Evolutionary conservation across 129 eudicot genomes (phyloP).

Genomic region (Solidago caesia): DNA sequence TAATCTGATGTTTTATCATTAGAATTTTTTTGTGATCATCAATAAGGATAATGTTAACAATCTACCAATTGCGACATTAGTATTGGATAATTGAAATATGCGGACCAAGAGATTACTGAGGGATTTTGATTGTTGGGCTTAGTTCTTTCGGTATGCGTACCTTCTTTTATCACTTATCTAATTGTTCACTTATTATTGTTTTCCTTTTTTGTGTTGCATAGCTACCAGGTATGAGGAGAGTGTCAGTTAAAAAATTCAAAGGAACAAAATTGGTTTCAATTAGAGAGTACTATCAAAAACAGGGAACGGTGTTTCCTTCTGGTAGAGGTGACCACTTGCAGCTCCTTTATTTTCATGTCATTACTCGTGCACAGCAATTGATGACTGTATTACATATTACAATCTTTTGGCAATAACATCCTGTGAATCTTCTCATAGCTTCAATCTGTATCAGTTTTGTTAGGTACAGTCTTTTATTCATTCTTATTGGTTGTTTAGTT

Average conservation of each 20-base stretch:
- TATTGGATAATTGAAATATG: background rate
- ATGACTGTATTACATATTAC: background rate
- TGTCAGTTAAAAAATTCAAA: slow-evolving; percentile 38
- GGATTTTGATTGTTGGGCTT: slow-evolving; percentile 1
- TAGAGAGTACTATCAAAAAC: slow-evolving; percentile 46
- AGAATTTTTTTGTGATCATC: background rate
- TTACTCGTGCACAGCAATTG: background rate
- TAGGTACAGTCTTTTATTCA: background rate
- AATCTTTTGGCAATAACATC: background rate
- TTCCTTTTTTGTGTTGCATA: slow-evolving; percentile 20
- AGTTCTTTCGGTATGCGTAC: background rate
- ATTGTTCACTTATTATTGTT: background rate
- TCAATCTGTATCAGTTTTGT: background rate
- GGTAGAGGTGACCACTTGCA: slow-evolving; percentile 45
- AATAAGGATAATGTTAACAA: background rate
- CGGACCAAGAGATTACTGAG: background rate
- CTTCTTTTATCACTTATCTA: background rate
- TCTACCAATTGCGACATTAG: background rate
- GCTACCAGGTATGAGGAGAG: slow-evolving; percentile 61
- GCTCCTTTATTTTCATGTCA: slow-evolving; percentile 20
- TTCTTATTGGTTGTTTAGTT: background rate
- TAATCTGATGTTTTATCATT: background rate
- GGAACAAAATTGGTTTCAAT: slow-evolving; percentile 51
- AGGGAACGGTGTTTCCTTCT: slow-evolving; percentile 46
- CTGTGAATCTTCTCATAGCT: slow-evolving; percentile 12